Evolutionary conservation across 2,329 filamentous ascomycete species (phyloP), one percentile per base, ranked within the genome.

Genomic region (Tympanopsis confertula): DNA sequence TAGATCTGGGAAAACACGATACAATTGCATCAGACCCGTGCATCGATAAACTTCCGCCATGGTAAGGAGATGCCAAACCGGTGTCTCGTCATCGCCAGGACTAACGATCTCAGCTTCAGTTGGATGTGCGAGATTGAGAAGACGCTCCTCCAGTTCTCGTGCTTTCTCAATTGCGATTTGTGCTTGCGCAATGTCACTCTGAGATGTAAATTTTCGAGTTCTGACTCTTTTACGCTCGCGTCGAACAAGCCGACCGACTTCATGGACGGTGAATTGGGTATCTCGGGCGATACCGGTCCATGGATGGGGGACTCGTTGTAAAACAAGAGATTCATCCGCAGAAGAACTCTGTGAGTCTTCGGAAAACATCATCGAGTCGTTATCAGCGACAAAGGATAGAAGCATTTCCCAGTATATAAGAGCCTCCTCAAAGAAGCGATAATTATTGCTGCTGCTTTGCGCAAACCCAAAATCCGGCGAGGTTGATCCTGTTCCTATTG

Each of bases 1-100:
- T 19, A 64, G 51, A 19, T 59, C 55, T 1, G 64, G 62, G 38
- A 66, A 66, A 19, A 50, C 50, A 5, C 48, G 43, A 14, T 53
- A 54, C 13, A 53, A 38, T 24, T 53, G 48, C 5, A 54, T 38
- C 2, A 52, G 36, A 1, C 51, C 48, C 0, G 47, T 50, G 13
- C 46, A 50, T n/a, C 51, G 32, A 33, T 53, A 54, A 4, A 48
- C 50, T 35, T 54, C 51, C 3, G 50, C 48, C 28, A 50, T 40
- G 3, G 41, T 47, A 1, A 53, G 39, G 0, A 54, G 39, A 38
- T 54, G 51, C 13, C 22, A 35, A 2, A 48, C 44, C 0, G 50
- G 48, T 3, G 50, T 53, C 40, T 42, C 38, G 4, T 48, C 44
- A 7, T 52, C 48, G 10, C 49, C 50, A 3, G 48, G 46, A 28